Conservation (phyloP, 23 red algal genomes). For the Pyropia haitanensis region DNA sequence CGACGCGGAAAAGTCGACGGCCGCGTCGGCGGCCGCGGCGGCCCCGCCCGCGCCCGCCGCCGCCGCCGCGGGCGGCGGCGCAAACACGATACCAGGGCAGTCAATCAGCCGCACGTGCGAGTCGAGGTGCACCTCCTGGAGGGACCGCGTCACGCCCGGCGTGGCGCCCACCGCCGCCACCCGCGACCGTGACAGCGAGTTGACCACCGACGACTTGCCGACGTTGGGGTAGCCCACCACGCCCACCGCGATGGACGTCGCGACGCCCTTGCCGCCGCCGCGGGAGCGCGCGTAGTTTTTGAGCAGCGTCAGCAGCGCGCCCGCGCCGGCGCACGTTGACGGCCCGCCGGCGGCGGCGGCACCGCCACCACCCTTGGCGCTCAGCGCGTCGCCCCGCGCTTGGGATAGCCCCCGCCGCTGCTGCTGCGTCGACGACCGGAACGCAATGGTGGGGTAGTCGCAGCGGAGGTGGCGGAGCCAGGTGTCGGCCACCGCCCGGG, state of each 20-base stretch:
- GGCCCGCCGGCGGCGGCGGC: slow-evolving; percentile 32
- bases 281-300: slow-evolving; percentile 65
- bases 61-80: neutral
- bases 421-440: slow-evolving; percentile 48
- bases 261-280: slow-evolving; percentile 5
- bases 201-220: slow-evolving; percentile 89
- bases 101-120: slow-evolving; percentile 82
- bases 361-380: slow-evolving; percentile 28
- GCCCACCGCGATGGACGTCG: slow-evolving; percentile 66
- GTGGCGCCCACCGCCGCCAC: slow-evolving; percentile 65
- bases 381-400: slow-evolving; percentile 19
- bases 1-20: no score
- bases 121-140: slow-evolving; percentile 93
- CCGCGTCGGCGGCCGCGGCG: slow-evolving; percentile 21
- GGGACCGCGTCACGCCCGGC: slow-evolving; percentile 74
- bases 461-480: slow-evolving; percentile 81
- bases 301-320: slow-evolving; percentile 44
- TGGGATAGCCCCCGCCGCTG: slow-evolving; percentile 5
- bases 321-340: slow-evolving; percentile 30
- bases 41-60: slow-evolving; percentile 10
- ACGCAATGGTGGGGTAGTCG: slow-evolving; percentile 75
- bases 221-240: slow-evolving; percentile 97
- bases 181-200: slow-evolving; percentile 62
- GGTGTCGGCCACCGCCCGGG: slow-evolving; percentile 45
- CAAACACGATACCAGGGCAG: slow-evolving; percentile 87